Evolutionary conservation across 345 rosid genomes (phyloP).

Genomic region (Eucalyptus sideroxylon): DNA sequence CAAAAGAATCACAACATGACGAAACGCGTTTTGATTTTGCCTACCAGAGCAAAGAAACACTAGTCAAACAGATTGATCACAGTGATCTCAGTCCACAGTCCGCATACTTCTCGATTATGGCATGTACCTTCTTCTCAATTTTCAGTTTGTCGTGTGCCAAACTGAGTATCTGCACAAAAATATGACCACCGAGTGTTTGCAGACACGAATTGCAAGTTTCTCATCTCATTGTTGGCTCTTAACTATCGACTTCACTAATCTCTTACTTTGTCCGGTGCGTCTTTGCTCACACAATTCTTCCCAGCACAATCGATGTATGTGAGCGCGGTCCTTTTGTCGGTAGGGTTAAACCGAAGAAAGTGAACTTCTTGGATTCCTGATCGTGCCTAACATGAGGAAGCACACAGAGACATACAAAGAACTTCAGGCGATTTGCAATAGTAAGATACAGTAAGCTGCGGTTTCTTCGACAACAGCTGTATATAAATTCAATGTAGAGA

Average conservation of each 20-base stretch:
- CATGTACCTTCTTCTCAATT: constrained; percentile 29
- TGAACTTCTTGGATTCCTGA: constrained; percentile 20
- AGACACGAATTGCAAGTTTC: not conserved
- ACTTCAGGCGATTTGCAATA: not conserved
- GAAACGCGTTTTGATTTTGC: constrained; percentile 15
- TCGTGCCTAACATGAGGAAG: constrained; percentile 6
- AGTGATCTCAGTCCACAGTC: constrained; percentile 59
- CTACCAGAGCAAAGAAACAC: constrained; percentile 3
- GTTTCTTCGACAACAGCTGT: not conserved
- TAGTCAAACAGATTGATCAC: not conserved
- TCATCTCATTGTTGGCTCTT: constrained; percentile 11
- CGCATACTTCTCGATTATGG: constrained; percentile 41
- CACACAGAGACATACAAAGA: not conserved
- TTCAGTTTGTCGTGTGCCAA: not conserved
- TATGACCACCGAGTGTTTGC: not conserved
- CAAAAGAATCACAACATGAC: not conserved
- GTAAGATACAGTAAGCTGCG: not conserved
- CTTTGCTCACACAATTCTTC: constrained; percentile 11
- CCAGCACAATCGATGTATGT: constrained; percentile 8
- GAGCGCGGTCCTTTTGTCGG: constrained; percentile 28
- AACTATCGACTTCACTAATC: not conserved
- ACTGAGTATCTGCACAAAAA: not conserved
- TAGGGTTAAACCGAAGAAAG: constrained; percentile 28
- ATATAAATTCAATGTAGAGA: not conserved
- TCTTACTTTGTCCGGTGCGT: constrained; percentile 16